These are phyloP conservation scores for Heritiera fomes DNA, from an alignment of 345 rosid species.

Conservation along the genomic window DNA sequence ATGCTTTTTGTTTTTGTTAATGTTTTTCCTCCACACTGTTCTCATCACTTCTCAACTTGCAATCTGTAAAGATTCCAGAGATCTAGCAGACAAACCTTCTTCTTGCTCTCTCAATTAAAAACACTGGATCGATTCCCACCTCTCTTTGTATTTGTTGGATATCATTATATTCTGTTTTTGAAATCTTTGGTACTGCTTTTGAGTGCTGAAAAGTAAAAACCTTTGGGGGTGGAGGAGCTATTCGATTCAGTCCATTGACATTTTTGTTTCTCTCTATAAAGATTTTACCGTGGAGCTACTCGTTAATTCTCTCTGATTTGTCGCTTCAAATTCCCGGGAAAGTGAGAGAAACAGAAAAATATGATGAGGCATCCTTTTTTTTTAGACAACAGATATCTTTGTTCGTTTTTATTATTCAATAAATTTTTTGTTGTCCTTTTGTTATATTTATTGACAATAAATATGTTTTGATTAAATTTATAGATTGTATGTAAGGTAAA, in stretches of 20 bases:
- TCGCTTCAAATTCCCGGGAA: constrained; percentile 27
- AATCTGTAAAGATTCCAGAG: constrained; percentile 56
- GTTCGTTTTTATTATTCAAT: too few species aligned
- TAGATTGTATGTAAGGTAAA: too few species aligned
- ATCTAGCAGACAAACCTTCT: constrained; percentile 20
- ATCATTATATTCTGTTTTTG: constrained; percentile 7
- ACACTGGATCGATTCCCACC: constrained; percentile 19
- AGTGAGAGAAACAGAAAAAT: constrained; percentile 6
- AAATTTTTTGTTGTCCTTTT: too few species aligned
- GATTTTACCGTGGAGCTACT: constrained; percentile 27
- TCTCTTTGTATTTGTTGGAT: constrained; percentile 21
- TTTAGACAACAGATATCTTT: too few species aligned
- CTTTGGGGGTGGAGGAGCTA: not conserved
- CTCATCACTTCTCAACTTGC: constrained; percentile 55
- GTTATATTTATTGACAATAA: too few species aligned
- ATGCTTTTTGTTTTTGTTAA: constrained; percentile 19
- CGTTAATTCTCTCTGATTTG: constrained; percentile 23
- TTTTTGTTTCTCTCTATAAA: constrained; percentile 19
- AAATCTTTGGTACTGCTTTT: constrained; percentile 10
- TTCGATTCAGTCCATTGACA: constrained; percentile 29
- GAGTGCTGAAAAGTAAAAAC: not conserved
- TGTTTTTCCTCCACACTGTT: constrained; percentile 26
- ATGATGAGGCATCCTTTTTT: too few species aligned
- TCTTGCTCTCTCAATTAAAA: constrained; percentile 14
- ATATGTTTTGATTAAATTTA: too few species aligned